Evolutionary conservation across 352 stramenopile genomes (phyloP).

Genomic region (Globisporangium emineosum): DNA sequence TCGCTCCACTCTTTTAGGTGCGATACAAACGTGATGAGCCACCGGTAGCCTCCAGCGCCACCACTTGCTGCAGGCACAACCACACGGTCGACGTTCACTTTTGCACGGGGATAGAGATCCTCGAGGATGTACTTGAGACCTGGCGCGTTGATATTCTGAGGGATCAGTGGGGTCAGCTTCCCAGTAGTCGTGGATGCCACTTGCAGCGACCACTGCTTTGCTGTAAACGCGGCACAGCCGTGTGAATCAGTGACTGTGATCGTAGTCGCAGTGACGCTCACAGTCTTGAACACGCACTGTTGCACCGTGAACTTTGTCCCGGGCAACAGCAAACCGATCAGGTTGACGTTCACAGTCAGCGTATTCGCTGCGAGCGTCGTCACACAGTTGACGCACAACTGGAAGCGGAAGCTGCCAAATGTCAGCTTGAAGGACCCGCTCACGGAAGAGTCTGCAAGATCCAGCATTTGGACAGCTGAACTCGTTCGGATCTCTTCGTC

Average conservation of each 20-base stretch:
- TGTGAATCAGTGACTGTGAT: constrained; percentile 59
- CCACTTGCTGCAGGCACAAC: constrained; percentile 18
- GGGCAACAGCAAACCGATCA: constrained; percentile 53
- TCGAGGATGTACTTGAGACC: constrained; percentile 63
- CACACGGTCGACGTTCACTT: constrained; percentile 43
- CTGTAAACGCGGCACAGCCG: constrained; percentile 48
- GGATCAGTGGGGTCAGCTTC: constrained; percentile 60
- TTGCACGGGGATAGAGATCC: constrained; percentile 38
- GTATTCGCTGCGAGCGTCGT: constrained; percentile 36
- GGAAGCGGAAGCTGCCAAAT: constrained; percentile 53
- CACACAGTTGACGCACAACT: constrained; percentile 59
- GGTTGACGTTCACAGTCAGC: constrained; percentile 60
- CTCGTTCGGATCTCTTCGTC: constrained; percentile 81
- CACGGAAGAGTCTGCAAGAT: constrained; percentile 22
- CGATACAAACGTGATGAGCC: constrained; percentile 91
- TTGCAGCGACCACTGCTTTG: constrained; percentile 42
- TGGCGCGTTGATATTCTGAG: constrained; percentile 50
- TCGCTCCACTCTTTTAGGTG: constrained; percentile 77
- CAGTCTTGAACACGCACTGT: constrained; percentile 65
- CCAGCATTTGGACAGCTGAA: constrained; percentile 82
- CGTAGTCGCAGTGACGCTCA: constrained; percentile 30
- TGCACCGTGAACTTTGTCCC: constrained; percentile 66
- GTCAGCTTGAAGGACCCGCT: constrained; percentile 69
- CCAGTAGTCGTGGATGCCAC: constrained; percentile 18
- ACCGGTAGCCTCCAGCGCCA: constrained; percentile 61